Conservation (phyloP, 108 stramenopile species). For the Fragilaria radians region DNA sequence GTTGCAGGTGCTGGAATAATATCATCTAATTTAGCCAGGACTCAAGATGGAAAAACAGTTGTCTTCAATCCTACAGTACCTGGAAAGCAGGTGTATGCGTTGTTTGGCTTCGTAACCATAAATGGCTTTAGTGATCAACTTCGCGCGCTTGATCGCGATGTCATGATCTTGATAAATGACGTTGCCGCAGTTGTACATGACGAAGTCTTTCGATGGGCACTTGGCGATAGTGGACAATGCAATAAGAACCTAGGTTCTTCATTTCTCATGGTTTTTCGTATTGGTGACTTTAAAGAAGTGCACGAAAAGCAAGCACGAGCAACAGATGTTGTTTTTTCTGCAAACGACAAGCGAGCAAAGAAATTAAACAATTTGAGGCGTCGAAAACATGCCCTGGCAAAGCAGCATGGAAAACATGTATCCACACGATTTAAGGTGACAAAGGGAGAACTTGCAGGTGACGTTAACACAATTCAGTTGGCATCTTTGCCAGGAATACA, state of each 20-base stretch:
- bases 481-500: slow-evolving; percentile 71
- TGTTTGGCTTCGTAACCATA: slow-evolving; percentile 93
- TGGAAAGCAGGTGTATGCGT: slow-evolving; percentile 84
- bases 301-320: slow-evolving; percentile 52
- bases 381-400: not conserved
- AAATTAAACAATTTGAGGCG: not conserved
- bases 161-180: slow-evolving; percentile 94
- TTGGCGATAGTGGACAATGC: slow-evolving; percentile 85
- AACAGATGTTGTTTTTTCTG: slow-evolving; percentile 61
- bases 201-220: slow-evolving; percentile 85
- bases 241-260: slow-evolving; percentile 96
- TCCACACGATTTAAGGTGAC: not conserved
- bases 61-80: slow-evolving; percentile 89
- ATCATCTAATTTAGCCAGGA: slow-evolving; percentile 83
- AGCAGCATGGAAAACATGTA: not conserved
- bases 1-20: slow-evolving; percentile 96
- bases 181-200: slow-evolving; percentile 89
- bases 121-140: slow-evolving; percentile 82
- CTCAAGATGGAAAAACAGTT: slow-evolving; percentile 59
- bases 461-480: slow-evolving; percentile 51
- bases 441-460: slow-evolving; percentile 14
- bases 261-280: slow-evolving; percentile 92
- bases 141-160: slow-evolving; percentile 80
- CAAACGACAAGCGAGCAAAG: slow-evolving; percentile 20
- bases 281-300: slow-evolving; percentile 68